Evolutionary conservation across 495 filamentous ascomycete species (phyloP).

Genomic region (Aspergillus steynii): DNA sequence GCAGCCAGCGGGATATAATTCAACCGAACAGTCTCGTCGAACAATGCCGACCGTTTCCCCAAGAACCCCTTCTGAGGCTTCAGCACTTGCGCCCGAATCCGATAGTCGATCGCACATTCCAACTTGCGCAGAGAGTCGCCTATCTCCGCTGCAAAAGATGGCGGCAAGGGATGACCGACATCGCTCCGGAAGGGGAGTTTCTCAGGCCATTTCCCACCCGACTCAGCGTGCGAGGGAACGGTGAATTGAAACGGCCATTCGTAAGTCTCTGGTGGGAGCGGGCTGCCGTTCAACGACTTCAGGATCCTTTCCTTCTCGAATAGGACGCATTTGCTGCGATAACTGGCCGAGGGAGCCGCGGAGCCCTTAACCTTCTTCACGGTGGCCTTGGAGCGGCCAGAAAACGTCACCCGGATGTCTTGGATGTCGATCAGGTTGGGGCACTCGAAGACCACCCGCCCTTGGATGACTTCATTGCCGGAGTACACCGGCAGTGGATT

Average conservation of each 20-base stretch:
- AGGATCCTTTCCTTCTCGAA: conserved; percentile 17
- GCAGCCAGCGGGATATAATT: conserved; percentile 10
- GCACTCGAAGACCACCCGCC: conserved; percentile 9
- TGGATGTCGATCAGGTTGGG: conserved; percentile 6
- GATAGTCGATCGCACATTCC: conserved; percentile 16
- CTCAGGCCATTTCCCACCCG: conserved; percentile 9
- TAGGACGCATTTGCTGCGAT: conserved; percentile 16
- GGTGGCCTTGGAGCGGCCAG: conserved; percentile 14
- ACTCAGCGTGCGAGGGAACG: conserved; percentile 10
- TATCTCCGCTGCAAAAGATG: conserved; percentile 9
- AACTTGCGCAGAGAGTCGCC: conserved; percentile 7
- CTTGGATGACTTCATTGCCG: conserved; percentile 11
- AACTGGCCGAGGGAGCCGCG: conserved; percentile 8
- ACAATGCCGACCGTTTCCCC: conserved; percentile 7
- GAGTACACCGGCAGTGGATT: conserved; percentile 11
- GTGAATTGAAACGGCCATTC: conserved; percentile 19
- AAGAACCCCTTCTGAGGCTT: conserved; percentile 10
- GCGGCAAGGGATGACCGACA: conserved; percentile 12
- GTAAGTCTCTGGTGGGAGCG: conserved; percentile 10
- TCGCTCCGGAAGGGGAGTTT: conserved; percentile 15
- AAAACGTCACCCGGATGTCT: conserved; percentile 14
- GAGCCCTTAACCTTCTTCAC: conserved; percentile 18
- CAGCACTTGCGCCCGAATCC: conserved; percentile 8
- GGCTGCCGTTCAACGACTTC: conserved; percentile 1
- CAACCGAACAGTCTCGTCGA: conserved; percentile 7